A percentile compares a stretch with the other conserved stretches of the same genome.
phyloP scores from a whole-genome alignment of 371 early-diverging fungal species.

The Smittium culicis region DNA sequence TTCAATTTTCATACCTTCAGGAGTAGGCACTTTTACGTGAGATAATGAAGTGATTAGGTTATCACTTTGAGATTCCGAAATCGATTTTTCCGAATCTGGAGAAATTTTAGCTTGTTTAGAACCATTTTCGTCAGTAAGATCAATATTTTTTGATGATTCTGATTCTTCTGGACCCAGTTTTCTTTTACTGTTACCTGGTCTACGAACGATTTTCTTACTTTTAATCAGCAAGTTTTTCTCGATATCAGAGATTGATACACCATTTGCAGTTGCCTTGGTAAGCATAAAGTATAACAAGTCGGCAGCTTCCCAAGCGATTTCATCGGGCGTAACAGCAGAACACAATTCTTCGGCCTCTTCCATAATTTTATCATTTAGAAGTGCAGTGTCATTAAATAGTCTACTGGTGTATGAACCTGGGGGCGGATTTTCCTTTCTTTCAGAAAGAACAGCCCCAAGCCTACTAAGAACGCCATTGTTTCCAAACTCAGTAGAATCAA shows the following conservation, averaged over 20 bases:
- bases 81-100: slow-evolving; percentile 13
- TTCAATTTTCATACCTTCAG: slow-evolving; percentile 31
- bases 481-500: slow-evolving; percentile 56
- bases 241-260: slow-evolving; percentile 70
- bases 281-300: slow-evolving; percentile 92
- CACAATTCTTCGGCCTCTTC: slow-evolving; percentile 93
- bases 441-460: slow-evolving; percentile 52
- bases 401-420: slow-evolving; percentile 82
- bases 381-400: slow-evolving; percentile 63
- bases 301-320: slow-evolving; percentile 91
- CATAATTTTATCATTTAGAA: slow-evolving; percentile 81
- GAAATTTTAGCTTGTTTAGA: slow-evolving; percentile 3
- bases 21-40: slow-evolving; percentile 1
- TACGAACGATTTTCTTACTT: slow-evolving; percentile 70
- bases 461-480: slow-evolving; percentile 15
- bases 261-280: slow-evolving; percentile 65
- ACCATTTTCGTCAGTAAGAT: slow-evolving; percentile 16
- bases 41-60: slow-evolving; percentile 9
- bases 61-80: not conserved
- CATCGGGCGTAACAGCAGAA: slow-evolving; percentile 53
- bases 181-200: slow-evolving; percentile 90
- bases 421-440: slow-evolving; percentile 56
- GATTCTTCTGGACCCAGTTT: slow-evolving; percentile 34
- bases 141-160: slow-evolving; percentile 13
- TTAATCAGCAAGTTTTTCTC: slow-evolving; percentile 71